Conservation (phyloP, 768 basidiomycete genomes). For the Suillus sp. region DNA sequence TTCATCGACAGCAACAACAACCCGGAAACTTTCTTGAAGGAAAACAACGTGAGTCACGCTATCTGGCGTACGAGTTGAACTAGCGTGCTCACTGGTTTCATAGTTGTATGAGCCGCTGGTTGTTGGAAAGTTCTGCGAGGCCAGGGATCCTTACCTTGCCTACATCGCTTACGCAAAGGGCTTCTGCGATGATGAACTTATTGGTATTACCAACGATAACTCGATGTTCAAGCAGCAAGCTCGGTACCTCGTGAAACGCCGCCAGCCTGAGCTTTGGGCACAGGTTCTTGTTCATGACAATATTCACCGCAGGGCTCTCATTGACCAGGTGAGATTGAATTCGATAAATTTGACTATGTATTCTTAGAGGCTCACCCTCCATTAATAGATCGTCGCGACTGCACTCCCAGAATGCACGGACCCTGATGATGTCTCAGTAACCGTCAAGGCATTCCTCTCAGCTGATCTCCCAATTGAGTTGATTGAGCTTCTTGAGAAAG, state of each 20-base stretch:
- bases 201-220: constrained; percentile 96
- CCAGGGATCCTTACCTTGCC: constrained; percentile 95
- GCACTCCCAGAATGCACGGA: constrained; percentile 97
- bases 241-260: constrained; percentile 95
- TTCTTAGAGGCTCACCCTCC: neutral
- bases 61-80: neutral
- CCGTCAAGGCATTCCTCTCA: constrained; percentile 97
- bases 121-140: constrained; percentile 99
- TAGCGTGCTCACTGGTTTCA: constrained; percentile 12
- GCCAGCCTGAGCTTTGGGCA: constrained; percentile 93
- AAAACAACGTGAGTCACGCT: constrained; percentile 80
- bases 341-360: neutral
- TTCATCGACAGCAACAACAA: constrained; percentile 99
- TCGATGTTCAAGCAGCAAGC: constrained; percentile 99
- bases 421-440: constrained; percentile 97
- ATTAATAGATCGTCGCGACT: constrained; percentile 79
- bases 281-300: constrained; percentile 91
- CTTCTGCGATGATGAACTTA: constrained; percentile 97
- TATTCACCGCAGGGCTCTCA: constrained; percentile 87
- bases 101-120: constrained; percentile 95
- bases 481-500: constrained; percentile 97
- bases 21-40: constrained; percentile 96
- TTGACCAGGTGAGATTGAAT: constrained; percentile 72
- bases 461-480: constrained; percentile 97
- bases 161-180: constrained; percentile 99